Conservation (phyloP, 768 basidiomycete species). For the Lactarius quietus region DNA sequence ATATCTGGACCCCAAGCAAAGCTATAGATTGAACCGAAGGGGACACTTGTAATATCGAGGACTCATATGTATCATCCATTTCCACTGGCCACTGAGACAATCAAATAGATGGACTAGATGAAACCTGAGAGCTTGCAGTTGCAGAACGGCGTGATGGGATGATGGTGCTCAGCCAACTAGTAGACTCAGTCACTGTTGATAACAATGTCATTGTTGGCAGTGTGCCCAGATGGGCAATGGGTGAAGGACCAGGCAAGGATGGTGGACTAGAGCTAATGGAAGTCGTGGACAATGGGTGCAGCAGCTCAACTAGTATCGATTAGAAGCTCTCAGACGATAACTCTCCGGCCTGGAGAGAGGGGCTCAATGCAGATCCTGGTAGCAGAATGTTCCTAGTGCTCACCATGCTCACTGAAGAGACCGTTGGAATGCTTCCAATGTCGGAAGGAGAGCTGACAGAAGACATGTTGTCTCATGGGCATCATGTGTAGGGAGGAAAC, state of each 20-base stretch:
- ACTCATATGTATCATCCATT: slow-evolving; percentile 70
- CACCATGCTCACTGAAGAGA: not conserved
- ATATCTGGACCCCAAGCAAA: slow-evolving; percentile 53
- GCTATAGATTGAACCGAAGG: slow-evolving; percentile 51
- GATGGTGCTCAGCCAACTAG: slow-evolving; percentile 19
- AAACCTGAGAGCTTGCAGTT: slow-evolving; percentile 25
- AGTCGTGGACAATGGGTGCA: slow-evolving; percentile 9
- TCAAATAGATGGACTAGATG: slow-evolving; percentile 39
- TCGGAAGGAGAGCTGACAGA: slow-evolving; percentile 8
- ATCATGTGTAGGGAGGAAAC: not conserved
- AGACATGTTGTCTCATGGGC: not conserved
- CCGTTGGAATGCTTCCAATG: not conserved
- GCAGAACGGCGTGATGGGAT: slow-evolving; percentile 13
- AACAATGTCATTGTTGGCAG: slow-evolving; percentile 28
- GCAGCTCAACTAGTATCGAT: not conserved
- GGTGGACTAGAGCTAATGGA: slow-evolving; percentile 4
- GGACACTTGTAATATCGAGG: slow-evolving; percentile 68
- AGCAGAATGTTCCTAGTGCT: not conserved
- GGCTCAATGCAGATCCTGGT: slow-evolving; percentile 17
- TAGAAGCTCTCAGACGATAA: not conserved
- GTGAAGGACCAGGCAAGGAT: slow-evolving; percentile 29
- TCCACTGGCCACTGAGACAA: slow-evolving; percentile 56
- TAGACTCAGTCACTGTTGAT: slow-evolving; percentile 22
- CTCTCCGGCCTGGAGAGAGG: slow-evolving; percentile 2
- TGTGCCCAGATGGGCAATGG: slow-evolving; percentile 27